Conservation (phyloP, 2,329 filamentous ascomycete species). For the Pseudogymnoascus sp. region DNA sequence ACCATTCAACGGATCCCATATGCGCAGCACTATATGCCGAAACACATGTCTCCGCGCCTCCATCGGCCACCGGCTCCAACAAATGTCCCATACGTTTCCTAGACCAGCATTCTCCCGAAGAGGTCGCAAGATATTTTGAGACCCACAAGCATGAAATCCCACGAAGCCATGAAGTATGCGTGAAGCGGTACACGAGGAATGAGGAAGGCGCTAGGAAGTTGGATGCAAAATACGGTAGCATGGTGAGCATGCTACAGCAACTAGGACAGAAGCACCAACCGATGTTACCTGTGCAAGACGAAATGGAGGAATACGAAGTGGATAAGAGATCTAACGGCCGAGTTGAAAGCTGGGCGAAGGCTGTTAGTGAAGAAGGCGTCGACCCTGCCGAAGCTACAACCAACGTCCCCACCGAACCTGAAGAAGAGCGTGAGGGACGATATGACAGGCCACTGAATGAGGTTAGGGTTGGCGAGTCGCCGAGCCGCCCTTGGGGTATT, state of each 20-base stretch:
- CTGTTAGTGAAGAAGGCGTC: constrained; percentile 51
- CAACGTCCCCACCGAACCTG: constrained; percentile 31
- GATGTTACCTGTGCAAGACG: constrained; percentile 60
- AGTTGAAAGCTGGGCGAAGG: constrained; percentile 80
- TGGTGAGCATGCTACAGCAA: constrained; percentile 91
- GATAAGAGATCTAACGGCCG: constrained; percentile 55
- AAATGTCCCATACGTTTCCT: constrained; percentile 91
- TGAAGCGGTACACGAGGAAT: constrained; percentile 81
- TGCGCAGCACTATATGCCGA: constrained; percentile 57
- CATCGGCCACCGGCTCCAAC: constrained; percentile 42
- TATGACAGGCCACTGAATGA: constrained; percentile 84
- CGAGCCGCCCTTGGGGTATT: constrained; percentile 89
- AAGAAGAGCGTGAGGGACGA: constrained; percentile 56
- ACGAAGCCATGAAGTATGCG: constrained; percentile 85
- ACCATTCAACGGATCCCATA: constrained; percentile 49
- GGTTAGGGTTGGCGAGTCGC: constrained; percentile 86
- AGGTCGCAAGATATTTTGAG: constrained; percentile 88
- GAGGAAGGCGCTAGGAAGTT: constrained; percentile 78
- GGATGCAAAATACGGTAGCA: constrained; percentile 77
- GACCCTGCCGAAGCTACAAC: constrained; percentile 28
- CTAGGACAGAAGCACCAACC: constrained; percentile 80
- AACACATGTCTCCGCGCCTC: constrained; percentile 35
- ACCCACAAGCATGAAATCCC: constrained; percentile 93
- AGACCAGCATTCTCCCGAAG: constrained; percentile 85
- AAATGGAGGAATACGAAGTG: constrained; percentile 28